Conservation (phyloP, 345 rosid species). For the Hibiscus trionum region DNA sequence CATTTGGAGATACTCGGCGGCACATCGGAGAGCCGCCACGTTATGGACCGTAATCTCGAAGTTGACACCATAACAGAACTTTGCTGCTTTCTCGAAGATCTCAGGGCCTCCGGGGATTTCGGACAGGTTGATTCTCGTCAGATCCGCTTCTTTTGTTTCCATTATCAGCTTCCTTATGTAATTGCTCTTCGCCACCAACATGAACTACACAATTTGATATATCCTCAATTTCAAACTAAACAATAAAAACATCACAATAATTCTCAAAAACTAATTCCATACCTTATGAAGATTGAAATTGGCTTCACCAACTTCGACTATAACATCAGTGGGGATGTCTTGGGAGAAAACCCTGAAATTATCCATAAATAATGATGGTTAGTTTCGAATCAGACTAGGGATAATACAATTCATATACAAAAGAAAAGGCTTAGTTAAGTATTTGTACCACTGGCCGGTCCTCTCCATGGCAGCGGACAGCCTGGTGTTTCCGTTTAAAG, state of each 20-base stretch:
- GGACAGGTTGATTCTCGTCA: constrained; percentile 53
- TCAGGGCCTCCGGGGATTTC: constrained; percentile 91
- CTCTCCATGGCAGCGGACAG: constrained; percentile 63
- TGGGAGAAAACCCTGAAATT: constrained; percentile 77
- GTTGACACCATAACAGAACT: constrained; percentile 91
- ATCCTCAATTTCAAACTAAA: neutral
- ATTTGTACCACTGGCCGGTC: constrained; percentile 77
- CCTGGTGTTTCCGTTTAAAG: constrained; percentile 26
- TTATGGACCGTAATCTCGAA: constrained; percentile 92
- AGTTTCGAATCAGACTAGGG: neutral
- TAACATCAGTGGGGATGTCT: constrained; percentile 73
- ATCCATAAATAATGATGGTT: neutral
- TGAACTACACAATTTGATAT: constrained; percentile 40
- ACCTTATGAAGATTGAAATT: constrained; percentile 84
- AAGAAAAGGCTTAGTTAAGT: neutral
- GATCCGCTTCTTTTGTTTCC: constrained; percentile 58
- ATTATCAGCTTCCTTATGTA: constrained; percentile 65
- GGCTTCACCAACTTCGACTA: constrained; percentile 70
- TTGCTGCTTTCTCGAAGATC: constrained; percentile 85
- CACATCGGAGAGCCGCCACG: constrained; percentile 84
- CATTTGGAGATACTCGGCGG: constrained; percentile 88
- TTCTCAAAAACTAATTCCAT: neutral
- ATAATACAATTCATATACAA: neutral
- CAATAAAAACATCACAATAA: neutral
- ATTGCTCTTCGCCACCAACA: constrained; percentile 90